Evolutionary conservation across 2,329 filamentous ascomycete species (phyloP).

Genomic region (Phialophora expanda): DNA sequence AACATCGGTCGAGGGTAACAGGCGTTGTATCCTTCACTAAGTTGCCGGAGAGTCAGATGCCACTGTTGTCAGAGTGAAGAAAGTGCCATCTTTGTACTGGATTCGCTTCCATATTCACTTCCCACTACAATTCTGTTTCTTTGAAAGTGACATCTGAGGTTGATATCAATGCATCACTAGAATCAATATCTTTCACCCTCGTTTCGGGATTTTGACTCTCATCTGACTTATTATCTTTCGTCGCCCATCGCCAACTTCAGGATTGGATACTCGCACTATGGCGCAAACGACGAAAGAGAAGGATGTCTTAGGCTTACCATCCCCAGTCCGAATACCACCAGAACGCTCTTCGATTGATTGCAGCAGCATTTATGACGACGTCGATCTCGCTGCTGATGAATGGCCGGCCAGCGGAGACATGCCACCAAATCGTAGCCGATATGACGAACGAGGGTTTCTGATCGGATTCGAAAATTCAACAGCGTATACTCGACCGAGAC

Average conservation of each 20-base stretch:
- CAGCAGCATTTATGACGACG: not conserved
- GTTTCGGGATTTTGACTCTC: not conserved
- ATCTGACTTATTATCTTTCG: not conserved
- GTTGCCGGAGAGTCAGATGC: not conserved
- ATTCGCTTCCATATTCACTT: not conserved
- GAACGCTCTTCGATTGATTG: not conserved
- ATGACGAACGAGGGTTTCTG: slow-evolving; percentile 14
- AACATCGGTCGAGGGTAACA: not conserved
- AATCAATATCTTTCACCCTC: not conserved
- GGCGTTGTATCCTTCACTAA: not conserved
- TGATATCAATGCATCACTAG: not conserved
- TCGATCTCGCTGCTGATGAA: slow-evolving; percentile 2
- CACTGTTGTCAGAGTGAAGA: not conserved
- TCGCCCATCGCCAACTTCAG: not conserved
- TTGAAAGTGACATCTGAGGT: not conserved
- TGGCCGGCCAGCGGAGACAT: not conserved
- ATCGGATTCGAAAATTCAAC: slow-evolving; percentile 9
- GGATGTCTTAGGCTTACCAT: not conserved
- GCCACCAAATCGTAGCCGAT: not conserved
- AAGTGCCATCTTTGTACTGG: not conserved
- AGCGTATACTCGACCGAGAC: slow-evolving; percentile 11
- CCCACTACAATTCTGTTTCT: not conserved
- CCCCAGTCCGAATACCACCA: not conserved
- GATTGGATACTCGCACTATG: not conserved
- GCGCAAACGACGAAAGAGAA: not conserved